Evolutionary conservation across 352 stramenopile genomes (phyloP), one percentile per base, ranked within the genome.

Genomic region (Paralagenidium karlingii): DNA sequence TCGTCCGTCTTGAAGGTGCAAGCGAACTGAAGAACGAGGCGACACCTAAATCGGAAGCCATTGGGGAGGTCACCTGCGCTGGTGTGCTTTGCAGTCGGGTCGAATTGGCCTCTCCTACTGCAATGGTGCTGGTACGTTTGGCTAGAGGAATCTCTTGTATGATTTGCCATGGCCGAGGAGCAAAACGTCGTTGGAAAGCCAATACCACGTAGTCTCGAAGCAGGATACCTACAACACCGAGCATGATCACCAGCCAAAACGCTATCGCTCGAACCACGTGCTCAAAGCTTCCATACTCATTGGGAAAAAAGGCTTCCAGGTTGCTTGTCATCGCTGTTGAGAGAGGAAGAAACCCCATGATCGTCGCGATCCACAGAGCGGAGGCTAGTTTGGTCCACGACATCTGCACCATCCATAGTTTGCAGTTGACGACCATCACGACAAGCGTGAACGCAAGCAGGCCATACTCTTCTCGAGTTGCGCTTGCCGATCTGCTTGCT

Each of bases 341-440:
- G 10, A 81, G 41, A 1, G 76, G 76, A 16, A 89, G 20, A 39
- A 81, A 89, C 12, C 63, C 45, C 6, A 89, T 29, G 4, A 89
- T 61, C 22, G 71, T 73, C 3, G 78, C 34, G 24, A 71, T 66
- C 69, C 68, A 86, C 9, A 68, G 39, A 11, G 76, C 5, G 2
- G 43, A 53, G 22, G 62, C 66, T 25, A 68, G 64, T 6, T 61
- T 12, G 3, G 45, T 78, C 76, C 76, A 89, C 24, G 71, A 84
- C 73, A 85, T 82, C 45, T 89, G 76, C 22, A 86, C 45, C 56
- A 84, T 56, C n/a, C 45, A 57, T 24, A 89, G 70, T 70, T 98
- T 98, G 46, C 94, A 65, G 45, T 96, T 97, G 29, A 91, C 70
- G 2, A 97, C 60, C 41, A 97, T 68, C 30, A 99, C 78, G 10